Base-by-base conservation (phyloP, 352 stramenopile species). In the Globisporangium radiosum region DNA sequence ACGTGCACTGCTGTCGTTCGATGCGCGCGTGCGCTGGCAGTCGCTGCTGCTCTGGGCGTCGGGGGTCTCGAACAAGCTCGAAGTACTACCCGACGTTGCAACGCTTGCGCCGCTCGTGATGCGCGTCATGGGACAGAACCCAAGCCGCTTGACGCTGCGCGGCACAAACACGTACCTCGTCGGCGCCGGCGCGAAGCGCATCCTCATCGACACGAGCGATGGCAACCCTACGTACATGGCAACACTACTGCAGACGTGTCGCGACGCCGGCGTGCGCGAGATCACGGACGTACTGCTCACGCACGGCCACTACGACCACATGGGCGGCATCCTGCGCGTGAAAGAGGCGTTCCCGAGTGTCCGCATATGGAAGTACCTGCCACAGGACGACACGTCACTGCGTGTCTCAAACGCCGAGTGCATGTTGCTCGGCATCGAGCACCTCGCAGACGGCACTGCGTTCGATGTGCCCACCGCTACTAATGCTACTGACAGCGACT, bases 101-200 rank as follows among this genome's bases (percentile, higher is more conserved):
- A 48, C 52, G 50, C 47, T 95, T 15, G 64, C 81, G 43, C 64
- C 70, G 3, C 56, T 68, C 14, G 77, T 95, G 13, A 52, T 95
- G 39, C 81, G 85, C 13, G 69, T 97, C 5, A 61, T 97, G 10
- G 89, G 88, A 13, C 67, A 79, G 25, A 97, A 97, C 62, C 87
- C 89, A 17, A 90, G 89, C 42, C 70, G 82, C 37, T 90, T 97
- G 74, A 97, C 90, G 36, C 67, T 98, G 5, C 69, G 77, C 25
- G 92, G 90, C 40, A 97, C 88, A 8, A 97, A 97, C 67, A 93
- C 86, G 52, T 97, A 97, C 62, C 49, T 97, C 6, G 63, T 97
- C 7, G 90, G 91, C n/a, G 66, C 63, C 3, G 85, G 84, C 0
- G 42, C 60, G 3, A 65, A 55, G 51, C 76, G 87, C 40, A 62